Base-by-base conservation (phyloP, 2,329 filamentous ascomycete species). In the Colletotrichum truncatum region DNA sequence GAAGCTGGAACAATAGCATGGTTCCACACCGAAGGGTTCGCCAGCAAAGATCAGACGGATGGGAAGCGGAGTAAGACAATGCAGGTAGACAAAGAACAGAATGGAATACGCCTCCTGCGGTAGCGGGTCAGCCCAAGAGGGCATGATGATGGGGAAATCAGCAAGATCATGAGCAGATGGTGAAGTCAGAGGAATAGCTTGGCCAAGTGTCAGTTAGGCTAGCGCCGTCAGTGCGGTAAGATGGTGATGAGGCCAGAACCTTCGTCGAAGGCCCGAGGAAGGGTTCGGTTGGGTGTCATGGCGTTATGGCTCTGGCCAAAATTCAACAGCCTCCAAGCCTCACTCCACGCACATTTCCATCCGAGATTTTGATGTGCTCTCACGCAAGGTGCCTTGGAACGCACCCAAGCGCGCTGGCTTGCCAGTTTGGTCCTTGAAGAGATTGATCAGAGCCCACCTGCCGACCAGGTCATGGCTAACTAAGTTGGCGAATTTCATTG, bases 11-110 rank as follows among this genome's bases (percentile, higher is more conserved):
- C 39, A 52, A 52, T 38, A 28, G 36, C 36, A 30, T 64, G 38
- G 56, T 38, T 39, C 56, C 56, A 55, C 48, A 41, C 16, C 16
- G 26, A 28, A 34, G 41, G 26, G 41, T 39, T 53, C 26, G 55
- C 39, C 55, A 39, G 34, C 30, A 58, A 25, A 63, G 28, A 65
- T 65, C 48, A 36, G 48, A 65, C 62, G 62, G 49, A 48, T 16
- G 26, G 26, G 14, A 34, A 61, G 62, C 56, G 48, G 62, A 65
- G 62, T 18, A 53, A 45, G 43, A 53, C 38, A 55, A 23, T 16
- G 32, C 41, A 32, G 26, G 51, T 30, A 26, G 28, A 21, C 38
- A 23, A 36, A 45, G 11, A 28, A 46, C 53, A 28, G 39, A 55
- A 26, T 54, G 38, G 23, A 14, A 34, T 21, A 28, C 38, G 49